Percentiles rank a stretch among this genome's conserved stretches.
These are phyloP conservation scores for Thelephora ganbajun DNA, from an alignment of 768 basidiomycete genomes.

Conservation along the genomic window DNA sequence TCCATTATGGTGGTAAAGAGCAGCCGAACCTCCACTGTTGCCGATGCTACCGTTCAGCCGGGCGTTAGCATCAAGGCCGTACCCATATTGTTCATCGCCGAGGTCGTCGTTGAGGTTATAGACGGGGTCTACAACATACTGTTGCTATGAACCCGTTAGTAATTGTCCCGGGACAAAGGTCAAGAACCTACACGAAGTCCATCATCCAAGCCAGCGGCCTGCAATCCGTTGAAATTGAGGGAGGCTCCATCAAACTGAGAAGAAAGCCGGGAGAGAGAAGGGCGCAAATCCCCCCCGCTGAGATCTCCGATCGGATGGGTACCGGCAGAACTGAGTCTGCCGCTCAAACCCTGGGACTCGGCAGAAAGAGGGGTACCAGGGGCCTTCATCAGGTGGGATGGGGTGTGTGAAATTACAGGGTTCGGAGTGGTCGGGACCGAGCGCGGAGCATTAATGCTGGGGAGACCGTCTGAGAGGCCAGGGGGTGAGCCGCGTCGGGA, in stretches of 20 bases:
- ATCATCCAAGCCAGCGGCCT: conserved; percentile 35
- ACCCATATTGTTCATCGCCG: conserved; percentile 43
- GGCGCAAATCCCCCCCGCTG: conserved; percentile 10
- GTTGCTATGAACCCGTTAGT: conserved; percentile 15
- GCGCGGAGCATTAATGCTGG: conserved; percentile 44
- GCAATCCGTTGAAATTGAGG: conserved; percentile 40
- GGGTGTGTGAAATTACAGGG: conserved; percentile 33
- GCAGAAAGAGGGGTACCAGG: conserved; percentile 54
- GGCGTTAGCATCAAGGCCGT: conserved; percentile 36
- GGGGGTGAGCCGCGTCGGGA: conserved; percentile 71
- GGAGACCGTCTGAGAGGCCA: conserved; percentile 44
- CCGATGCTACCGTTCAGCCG: conserved; percentile 20
- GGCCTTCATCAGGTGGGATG: conserved; percentile 41
- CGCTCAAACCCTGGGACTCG: conserved; percentile 46
- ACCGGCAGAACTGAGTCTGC: conserved; percentile 39
- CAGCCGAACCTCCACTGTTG: conserved; percentile 49
- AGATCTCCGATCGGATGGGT: conserved; percentile 36
- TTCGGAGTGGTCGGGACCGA: conserved; percentile 79
- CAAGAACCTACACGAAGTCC: conserved; percentile 28
- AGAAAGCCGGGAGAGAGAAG: conserved; percentile 57
- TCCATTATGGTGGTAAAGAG: conserved; percentile 63
- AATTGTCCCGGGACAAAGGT: not conserved
- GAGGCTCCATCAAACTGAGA: conserved; percentile 42
- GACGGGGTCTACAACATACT: conserved; percentile 45
- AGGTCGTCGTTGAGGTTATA: conserved; percentile 31